Conservation (phyloP, 2,329 filamentous ascomycete genomes). For the Didymella exigua region DNA sequence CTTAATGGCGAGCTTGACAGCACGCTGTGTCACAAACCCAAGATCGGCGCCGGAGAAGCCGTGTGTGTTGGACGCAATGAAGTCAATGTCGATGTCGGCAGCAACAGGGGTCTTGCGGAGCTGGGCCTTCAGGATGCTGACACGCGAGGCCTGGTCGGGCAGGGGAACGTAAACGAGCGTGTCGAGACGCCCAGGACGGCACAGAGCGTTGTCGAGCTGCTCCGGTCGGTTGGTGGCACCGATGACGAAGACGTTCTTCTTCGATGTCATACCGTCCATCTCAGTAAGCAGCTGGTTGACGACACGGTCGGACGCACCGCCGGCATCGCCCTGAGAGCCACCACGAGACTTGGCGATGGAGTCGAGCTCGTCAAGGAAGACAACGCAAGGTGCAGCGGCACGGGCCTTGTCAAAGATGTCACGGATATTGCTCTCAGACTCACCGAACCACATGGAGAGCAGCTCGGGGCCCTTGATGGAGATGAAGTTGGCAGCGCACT, state of each 20-base stretch:
- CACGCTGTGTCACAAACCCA: conserved; percentile 97
- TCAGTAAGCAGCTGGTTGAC: conserved; percentile 99
- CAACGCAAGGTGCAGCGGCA: conserved; percentile 95
- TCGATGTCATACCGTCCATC: conserved; percentile 99
- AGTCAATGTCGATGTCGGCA: conserved; percentile 82
- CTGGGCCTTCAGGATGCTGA: conserved; percentile 90
- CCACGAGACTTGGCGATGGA: conserved; percentile 99
- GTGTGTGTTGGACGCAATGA: conserved; percentile 95
- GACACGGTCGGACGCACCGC: conserved; percentile 97
- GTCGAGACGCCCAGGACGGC: conserved; percentile 97
- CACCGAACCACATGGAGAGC: conserved; percentile 99
- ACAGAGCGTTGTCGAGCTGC: conserved; percentile 96
- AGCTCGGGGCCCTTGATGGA: conserved; percentile 98
- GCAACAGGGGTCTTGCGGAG: conserved; percentile 97
- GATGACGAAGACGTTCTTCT: conserved; percentile 99
- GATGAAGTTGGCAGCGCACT: conserved; percentile 99
- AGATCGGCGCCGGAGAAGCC: conserved; percentile 99
- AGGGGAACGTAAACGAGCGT: conserved; percentile 98
- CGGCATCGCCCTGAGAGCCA: conserved; percentile 92
- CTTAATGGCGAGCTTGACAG: conserved; percentile 99
- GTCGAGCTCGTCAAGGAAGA: conserved; percentile 98
- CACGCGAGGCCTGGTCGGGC: conserved; percentile 87
- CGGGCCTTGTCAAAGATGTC: conserved; percentile 99
- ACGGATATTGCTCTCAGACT: conserved; percentile 99
- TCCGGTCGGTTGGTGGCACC: conserved; percentile 98